Conservation (phyloP, 352 stramenopile genomes). For the Thraustochytrium striatum region DNA sequence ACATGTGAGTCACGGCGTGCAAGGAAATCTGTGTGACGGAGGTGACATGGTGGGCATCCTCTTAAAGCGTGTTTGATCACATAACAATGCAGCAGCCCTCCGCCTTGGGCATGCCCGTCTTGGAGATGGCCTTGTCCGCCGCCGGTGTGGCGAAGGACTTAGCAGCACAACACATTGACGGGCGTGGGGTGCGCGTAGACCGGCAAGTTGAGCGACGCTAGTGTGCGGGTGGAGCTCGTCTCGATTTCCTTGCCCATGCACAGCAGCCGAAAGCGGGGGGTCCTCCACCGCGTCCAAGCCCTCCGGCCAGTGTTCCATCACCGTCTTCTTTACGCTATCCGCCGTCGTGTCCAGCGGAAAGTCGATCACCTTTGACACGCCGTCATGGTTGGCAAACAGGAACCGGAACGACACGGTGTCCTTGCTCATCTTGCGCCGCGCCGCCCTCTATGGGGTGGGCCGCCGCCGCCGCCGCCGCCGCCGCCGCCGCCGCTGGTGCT, state of each 20-base stretch:
- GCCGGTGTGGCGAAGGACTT: slow-evolving; percentile 1
- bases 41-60: no score
- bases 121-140: neutral
- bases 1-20: neutral
- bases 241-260: slow-evolving; percentile 46
- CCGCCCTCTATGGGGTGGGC: no score
- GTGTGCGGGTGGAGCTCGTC: slow-evolving; percentile 26
- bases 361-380: slow-evolving; percentile 29
- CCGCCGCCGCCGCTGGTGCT: no score
- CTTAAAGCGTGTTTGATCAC: no score
- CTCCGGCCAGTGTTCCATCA: slow-evolving; percentile 27
- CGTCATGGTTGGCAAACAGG: slow-evolving; percentile 43
- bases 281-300: neutral
- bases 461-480: no score
- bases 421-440: slow-evolving; percentile 2
- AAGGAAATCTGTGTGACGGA: neutral
- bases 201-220: slow-evolving; percentile 3
- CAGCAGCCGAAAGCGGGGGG: neutral
- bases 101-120: neutral
- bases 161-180: slow-evolving; percentile 30
- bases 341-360: slow-evolving; percentile 19
- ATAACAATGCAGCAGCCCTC: slow-evolving; percentile 31
- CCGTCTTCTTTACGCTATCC: slow-evolving; percentile 21
- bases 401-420: slow-evolving; percentile 1
- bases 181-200: slow-evolving; percentile 34